Conservation (phyloP, 2,329 filamentous ascomycete species). For the Fusarium bactridioides region DNA sequence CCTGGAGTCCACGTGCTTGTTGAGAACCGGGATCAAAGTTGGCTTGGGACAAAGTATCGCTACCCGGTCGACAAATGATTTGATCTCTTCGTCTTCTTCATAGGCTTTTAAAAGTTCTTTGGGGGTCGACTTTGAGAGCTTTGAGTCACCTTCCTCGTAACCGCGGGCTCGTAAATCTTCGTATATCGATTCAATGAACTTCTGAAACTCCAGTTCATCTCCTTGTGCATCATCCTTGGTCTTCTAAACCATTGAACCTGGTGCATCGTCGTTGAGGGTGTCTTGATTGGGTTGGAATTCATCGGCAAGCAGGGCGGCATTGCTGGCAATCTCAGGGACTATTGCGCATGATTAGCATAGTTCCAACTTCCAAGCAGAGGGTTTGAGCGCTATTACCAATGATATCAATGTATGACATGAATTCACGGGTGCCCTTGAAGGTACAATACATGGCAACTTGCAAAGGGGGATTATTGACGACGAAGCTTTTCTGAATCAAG, state of each 20-base stretch:
- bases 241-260: background rate
- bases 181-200: background rate
- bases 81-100: background rate
- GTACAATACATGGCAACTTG: background rate
- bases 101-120: accelerated
- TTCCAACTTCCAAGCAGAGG: no score
- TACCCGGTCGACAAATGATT: accelerated
- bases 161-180: accelerated
- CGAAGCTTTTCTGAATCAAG: background rate
- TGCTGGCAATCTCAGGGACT: no score
- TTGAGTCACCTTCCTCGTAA: accelerated
- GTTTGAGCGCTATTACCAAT: background rate
- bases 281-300: background rate
- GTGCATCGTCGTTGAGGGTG: background rate
- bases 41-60: background rate
- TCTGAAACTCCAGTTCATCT: background rate
- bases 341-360: no score
- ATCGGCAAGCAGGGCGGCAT: no score
- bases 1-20: background rate
- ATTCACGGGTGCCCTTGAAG: background rate
- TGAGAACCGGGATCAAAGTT: accelerated
- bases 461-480: accelerated
- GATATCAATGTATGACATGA: background rate
- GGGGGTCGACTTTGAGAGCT: accelerated
- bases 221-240: background rate